These are phyloP conservation scores for Elymus sibiricus DNA, from an alignment of 176 grass and related monocot genomes.

Conservation along the genomic window DNA sequence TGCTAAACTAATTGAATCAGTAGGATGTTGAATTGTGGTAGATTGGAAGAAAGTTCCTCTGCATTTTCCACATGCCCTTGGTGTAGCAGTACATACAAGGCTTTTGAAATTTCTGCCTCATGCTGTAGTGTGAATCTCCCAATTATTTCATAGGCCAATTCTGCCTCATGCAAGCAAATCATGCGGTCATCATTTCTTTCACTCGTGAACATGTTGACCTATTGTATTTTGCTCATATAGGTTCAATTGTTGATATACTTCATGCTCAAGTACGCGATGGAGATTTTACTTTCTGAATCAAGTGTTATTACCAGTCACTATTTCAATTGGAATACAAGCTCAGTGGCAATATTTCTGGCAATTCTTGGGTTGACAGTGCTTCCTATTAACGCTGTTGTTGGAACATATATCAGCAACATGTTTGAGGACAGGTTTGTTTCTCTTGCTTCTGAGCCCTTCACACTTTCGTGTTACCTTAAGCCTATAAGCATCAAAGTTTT, in stretches of 20 bases:
- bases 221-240: slow-evolving; percentile 34
- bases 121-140: not conserved
- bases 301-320: slow-evolving; percentile 93
- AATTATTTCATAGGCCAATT: not conserved
- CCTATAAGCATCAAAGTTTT: not conserved
- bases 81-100: not conserved
- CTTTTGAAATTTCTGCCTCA: not conserved
- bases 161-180: not conserved
- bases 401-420: slow-evolving; percentile 97
- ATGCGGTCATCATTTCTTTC: not conserved
- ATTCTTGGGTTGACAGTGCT: slow-evolving; percentile 89
- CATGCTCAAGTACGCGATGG: slow-evolving; percentile 99
- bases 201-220: not conserved
- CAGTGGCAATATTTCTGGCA: slow-evolving; percentile 90
- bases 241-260: slow-evolving; percentile 98
- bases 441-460: not conserved
- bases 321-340: slow-evolving; percentile 90
- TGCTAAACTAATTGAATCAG: not conserved
- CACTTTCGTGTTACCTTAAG: not conserved
- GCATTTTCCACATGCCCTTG: not conserved
- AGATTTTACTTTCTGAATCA: slow-evolving; percentile 93
- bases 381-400: slow-evolving; percentile 94
- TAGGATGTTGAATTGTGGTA: not conserved
- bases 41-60: not conserved
- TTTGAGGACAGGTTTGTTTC: slow-evolving; percentile 88